phyloP scores from a whole-genome alignment of 2,329 filamentous ascomycete genomes.

The Diaporthe sp. region DNA sequence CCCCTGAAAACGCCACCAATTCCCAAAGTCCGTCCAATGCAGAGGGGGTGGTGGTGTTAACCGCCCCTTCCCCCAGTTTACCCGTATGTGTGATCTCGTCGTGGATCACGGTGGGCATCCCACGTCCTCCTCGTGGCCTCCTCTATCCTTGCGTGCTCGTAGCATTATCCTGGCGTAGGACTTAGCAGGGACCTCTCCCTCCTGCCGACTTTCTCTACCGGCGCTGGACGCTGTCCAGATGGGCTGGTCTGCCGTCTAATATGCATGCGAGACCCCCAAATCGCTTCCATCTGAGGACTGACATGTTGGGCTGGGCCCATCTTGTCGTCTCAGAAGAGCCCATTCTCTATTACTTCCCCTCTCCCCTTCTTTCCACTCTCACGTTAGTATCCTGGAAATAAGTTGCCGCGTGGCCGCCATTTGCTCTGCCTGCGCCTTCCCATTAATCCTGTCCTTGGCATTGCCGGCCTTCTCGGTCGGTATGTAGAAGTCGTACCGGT shows the following conservation, averaged over 20 bases:
- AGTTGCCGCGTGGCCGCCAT: constrained; percentile 42
- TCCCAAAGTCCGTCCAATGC: neutral
- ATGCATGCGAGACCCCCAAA: constrained; percentile 13
- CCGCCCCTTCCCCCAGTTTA: neutral
- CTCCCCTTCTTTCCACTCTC: neutral
- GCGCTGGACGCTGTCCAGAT: neutral
- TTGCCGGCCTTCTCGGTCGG: constrained; percentile 49
- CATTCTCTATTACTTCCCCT: neutral
- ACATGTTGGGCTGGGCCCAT: neutral
- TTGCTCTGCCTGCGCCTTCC: constrained; percentile 41
- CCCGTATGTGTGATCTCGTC: neutral
- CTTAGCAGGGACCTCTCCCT: neutral
- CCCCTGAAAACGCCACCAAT: neutral
- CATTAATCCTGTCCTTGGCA: constrained; percentile 36
- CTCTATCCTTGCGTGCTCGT: neutral
- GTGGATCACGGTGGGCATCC: neutral
- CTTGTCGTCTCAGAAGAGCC: neutral
- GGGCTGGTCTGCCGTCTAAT: constrained; percentile 20
- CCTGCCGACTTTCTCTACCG: constrained; percentile 9
- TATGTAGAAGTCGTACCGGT: constrained; percentile 65
- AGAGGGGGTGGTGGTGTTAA: neutral
- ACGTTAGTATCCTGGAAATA: constrained; percentile 40
- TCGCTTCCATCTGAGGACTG: neutral
- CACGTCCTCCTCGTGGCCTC: neutral
- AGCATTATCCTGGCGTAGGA: neutral